Percentiles rank a stretch among this genome's conserved stretches.
These are phyloP conservation scores for Candida hispaniensis DNA, from an alignment of 805 yeast species.

Conservation along the genomic window DNA sequence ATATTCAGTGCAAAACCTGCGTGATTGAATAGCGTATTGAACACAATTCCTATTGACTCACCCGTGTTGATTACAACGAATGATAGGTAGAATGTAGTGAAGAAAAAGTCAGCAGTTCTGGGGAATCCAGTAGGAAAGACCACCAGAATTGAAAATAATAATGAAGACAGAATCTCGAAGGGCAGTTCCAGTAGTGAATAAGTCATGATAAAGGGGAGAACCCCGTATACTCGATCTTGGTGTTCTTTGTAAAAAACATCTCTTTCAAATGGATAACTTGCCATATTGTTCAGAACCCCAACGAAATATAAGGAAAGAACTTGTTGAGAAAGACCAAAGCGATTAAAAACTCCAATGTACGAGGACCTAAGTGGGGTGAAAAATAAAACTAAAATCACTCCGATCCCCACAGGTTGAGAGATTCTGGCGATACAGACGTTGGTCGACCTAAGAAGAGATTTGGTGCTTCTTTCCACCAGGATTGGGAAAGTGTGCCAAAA, in stretches of 20 bases:
- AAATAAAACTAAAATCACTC: conserved; percentile 53
- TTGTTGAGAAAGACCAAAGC: conserved; percentile 70
- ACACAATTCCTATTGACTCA: conserved; percentile 73
- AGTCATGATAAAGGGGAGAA: conserved; percentile 48
- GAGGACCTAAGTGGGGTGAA: conserved; percentile 48
- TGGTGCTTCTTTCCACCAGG: conserved; percentile 31
- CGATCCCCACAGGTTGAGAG: conserved; percentile 53
- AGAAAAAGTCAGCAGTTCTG: conserved; percentile 53
- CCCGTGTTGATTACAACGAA: conserved; percentile 58
- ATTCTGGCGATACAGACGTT: conserved; percentile 56
- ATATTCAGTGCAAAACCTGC: conserved; percentile 73
- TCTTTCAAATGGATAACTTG: conserved; percentile 64
- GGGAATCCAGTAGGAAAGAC: conserved; percentile 69
- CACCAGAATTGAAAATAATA: conserved; percentile 49
- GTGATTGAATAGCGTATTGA: conserved; percentile 61
- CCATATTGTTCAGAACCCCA: conserved; percentile 69
- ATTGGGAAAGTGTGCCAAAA: conserved; percentile 26
- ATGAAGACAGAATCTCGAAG: conserved; percentile 48
- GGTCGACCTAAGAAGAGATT: conserved; percentile 39
- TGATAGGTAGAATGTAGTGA: conserved; percentile 47
- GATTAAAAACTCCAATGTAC: conserved; percentile 45
- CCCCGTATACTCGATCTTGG: conserved; percentile 59
- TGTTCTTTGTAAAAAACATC: conserved; percentile 70
- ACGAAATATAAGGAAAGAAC: conserved; percentile 60
- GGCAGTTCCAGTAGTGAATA: conserved; percentile 59